Evolutionary conservation across 371 early-diverging fungal genomes (phyloP), one percentile per base, ranked within the genome.

Genomic region (Actinomortierella ambigua): DNA sequence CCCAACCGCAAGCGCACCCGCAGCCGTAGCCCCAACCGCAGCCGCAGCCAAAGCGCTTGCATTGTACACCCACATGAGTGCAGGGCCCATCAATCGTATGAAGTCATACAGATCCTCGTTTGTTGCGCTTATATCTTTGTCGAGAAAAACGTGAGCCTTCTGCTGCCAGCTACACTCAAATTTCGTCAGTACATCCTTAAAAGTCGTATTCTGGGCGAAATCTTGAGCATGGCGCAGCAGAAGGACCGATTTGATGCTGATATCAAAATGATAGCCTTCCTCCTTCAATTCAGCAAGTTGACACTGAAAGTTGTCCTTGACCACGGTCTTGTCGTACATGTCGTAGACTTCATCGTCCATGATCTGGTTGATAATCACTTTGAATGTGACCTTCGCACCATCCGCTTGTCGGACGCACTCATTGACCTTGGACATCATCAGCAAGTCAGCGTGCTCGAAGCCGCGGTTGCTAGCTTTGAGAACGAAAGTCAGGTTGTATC

Each of bases 371-470:
- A 56, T 39, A 34, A 56, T 56, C 26, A 56, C 56, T 20, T 22
- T 29, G 34, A 56, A 57, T 1, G 24, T 29, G 17, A 50, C 51
- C 17, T 50, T n/a, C n/a, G n/a, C n/a, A n/a, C n/a, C 40, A 13
- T 50, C 6, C 27, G 49, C 55, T 55, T 54, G 39, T 1, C 49
- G 47, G 34, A 62, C 55, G 43, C 55, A 44, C 26, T 50, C 47
- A 29, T 55, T 55, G 20, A 62, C 55, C 15, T 42, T 62, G 20
- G 62, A 52, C 62, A 62, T 62, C 41, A 62, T 43, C 1, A 46
- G 34, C 56, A 62, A 20, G 20, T 62, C 62, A 0, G 8, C 18
- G 29, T 49, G 29, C 15, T 4, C 18, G 28, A 28, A 3, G 1
- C 62, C 62, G 18, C 53, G 55, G 27, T 55, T 62, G n/a, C 24